Evolutionary conservation across 345 rosid species (phyloP), one percentile per base, ranked within the genome.

Genomic region (Litchi chinensis): DNA sequence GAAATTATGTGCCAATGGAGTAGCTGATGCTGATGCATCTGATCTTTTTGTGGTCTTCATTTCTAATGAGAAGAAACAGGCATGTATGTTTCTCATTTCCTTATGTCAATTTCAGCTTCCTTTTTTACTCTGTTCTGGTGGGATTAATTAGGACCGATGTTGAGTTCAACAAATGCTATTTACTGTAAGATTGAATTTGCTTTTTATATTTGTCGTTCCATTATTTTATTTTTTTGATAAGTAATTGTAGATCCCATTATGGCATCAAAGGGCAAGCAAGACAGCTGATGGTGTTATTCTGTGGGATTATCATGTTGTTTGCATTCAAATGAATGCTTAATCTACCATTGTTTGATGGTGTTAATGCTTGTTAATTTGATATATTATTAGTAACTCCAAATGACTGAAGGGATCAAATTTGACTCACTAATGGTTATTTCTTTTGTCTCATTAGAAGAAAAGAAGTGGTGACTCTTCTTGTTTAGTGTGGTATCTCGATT

Each of bases 271-370:
- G 88, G 95, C 97, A 65, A 95, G 98, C 82, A 56, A 43, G 15
- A 90, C 94, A 79, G 91, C 95, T 11, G 98, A 95, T 86, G 98
- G 98, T 11, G 69, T 92, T 72, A 82, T 89, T 54, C 88, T 93
- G 5, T 95, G 98, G 98, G 98, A 93, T 86, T 93, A 93, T 86
- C 98, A 93, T 86, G 97, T 85, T 56, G 81, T 93, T 46, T 95
- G 98, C 79, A 68, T 95, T 73, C 98, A 95, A 94, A 97, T 91
- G 79, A 77, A 67, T 37, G 46, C 24, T 62, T 22, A 60, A 67
- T 7, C 44, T 50, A 78, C 21, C 22, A 32, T 2, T 2, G 37
- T 32, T 32, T 32, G 2, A 32, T 32, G 37, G 37, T 32, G 3
- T 32, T 32, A 32, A 32, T 32, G 37, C 37, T 32, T 32, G 37